Evolutionary conservation across 495 filamentous ascomycete genomes (phyloP).

Genomic region (Choiromyces venosus): DNA sequence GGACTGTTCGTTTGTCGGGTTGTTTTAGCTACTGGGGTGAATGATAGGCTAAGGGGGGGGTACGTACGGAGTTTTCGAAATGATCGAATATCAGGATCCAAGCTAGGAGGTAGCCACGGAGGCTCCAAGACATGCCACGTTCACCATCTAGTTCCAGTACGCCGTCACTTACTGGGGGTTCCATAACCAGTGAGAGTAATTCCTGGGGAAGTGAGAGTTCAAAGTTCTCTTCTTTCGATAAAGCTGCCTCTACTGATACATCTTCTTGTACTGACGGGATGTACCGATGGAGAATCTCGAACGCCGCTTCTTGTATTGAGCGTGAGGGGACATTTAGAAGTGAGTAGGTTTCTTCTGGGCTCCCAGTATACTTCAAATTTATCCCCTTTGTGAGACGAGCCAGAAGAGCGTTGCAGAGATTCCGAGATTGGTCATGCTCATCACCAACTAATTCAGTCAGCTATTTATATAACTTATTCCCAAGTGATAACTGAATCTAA

Average conservation of each 20-base stretch:
- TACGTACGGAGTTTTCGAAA: constrained; percentile 63
- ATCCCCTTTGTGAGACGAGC: constrained; percentile 56
- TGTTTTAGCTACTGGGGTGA: not conserved
- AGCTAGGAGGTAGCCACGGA: constrained; percentile 76
- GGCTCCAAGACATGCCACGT: constrained; percentile 49
- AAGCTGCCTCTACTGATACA: constrained; percentile 67
- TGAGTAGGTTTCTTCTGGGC: constrained; percentile 51
- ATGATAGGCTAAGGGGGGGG: not conserved
- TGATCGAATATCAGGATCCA: constrained; percentile 91
- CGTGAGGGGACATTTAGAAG: constrained; percentile 70
- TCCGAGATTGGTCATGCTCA: constrained; percentile 57
- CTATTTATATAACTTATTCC: not conserved
- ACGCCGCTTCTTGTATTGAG: constrained; percentile 71
- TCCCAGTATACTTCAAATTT: constrained; percentile 48
- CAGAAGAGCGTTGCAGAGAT: constrained; percentile 39
- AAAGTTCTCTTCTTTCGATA: constrained; percentile 36
- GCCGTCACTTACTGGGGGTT: constrained; percentile 44
- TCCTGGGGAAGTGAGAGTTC: constrained; percentile 47
- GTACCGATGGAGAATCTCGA: constrained; percentile 68
- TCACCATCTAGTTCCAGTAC: constrained; percentile 30
- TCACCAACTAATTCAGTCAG: constrained; percentile 41
- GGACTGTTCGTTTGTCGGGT: constrained; percentile 53
- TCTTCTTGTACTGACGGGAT: constrained; percentile 74
- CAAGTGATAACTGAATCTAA: not conserved
- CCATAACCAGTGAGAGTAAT: constrained; percentile 48